Evolutionary conservation across 164 flowering plant species (phyloP).

Genomic region (Sextonia rubra): DNA sequence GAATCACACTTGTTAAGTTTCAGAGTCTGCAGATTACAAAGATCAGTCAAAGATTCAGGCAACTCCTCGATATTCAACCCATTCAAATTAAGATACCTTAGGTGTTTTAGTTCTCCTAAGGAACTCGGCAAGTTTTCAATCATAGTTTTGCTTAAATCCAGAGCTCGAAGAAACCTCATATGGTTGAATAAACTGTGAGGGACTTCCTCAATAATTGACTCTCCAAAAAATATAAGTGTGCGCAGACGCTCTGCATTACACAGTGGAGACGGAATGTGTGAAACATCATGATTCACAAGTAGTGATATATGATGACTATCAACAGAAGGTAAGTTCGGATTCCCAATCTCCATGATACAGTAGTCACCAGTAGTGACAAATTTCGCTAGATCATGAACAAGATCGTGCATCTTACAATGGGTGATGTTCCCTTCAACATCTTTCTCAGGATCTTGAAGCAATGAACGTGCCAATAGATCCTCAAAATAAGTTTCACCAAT

Average conservation of each 20-base stretch:
- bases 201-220: not conserved
- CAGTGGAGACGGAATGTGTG: not conserved
- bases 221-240: not conserved
- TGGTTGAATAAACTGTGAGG: not conserved
- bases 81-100: constrained; percentile 5
- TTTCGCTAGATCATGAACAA: constrained; percentile 9
- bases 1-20: not conserved
- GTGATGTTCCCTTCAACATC: not conserved
- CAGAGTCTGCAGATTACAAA: not conserved
- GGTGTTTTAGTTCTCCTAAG: constrained; percentile 1
- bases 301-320: not conserved
- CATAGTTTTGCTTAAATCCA: not conserved
- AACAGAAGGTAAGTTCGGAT: not conserved
- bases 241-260: constrained; percentile 1
- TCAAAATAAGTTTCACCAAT: constrained; percentile 13
- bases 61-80: not conserved
- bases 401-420: constrained; percentile 6
- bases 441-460: not conserved
- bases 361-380: not conserved
- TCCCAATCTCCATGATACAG: not conserved
- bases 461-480: constrained; percentile 8
- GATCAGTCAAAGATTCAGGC: constrained; percentile 2
- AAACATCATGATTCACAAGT: not conserved
- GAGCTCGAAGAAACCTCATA: not conserved
- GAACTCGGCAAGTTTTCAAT: not conserved